These are phyloP conservation scores for Penicillium carneum DNA, from an alignment of 2,329 filamentous ascomycete species.

Conservation along the genomic window DNA sequence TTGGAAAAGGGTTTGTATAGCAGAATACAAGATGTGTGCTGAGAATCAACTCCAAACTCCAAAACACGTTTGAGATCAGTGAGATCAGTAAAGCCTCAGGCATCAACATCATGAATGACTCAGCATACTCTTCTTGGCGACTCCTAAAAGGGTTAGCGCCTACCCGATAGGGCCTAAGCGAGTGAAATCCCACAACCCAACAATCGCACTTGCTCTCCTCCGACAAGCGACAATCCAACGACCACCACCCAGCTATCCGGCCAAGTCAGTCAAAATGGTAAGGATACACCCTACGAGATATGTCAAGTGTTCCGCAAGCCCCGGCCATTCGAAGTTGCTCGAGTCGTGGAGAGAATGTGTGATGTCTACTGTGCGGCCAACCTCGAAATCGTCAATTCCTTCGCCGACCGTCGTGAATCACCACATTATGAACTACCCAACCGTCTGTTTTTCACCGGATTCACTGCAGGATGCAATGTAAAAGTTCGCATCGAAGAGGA, in stretches of 20 bases:
- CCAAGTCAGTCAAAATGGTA: constrained; percentile 59
- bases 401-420: constrained; percentile 24
- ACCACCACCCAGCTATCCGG: constrained; percentile 54
- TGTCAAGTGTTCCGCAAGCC: constrained; percentile 35
- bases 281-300: constrained; percentile 35
- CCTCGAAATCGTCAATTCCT: constrained; percentile 27
- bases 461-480: neutral
- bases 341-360: constrained; percentile 26
- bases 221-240: constrained; percentile 52
- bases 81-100: constrained; percentile 7
- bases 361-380: constrained; percentile 30
- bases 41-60: neutral
- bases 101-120: constrained; percentile 26
- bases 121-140: constrained; percentile 31
- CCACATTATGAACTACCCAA: neutral
- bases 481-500: constrained; percentile 1
- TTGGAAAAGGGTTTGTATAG: constrained; percentile 59
- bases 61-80: neutral
- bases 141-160: constrained; percentile 41
- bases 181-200: constrained; percentile 55
- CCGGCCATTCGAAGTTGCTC: constrained; percentile 35
- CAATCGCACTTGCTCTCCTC: constrained; percentile 46
- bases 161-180: constrained; percentile 53
- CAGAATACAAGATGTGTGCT: constrained; percentile 1
- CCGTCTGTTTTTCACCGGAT: constrained; percentile 7